Conservation (phyloP, 768 basidiomycete species). For the Gymnopilus dilepis region DNA sequence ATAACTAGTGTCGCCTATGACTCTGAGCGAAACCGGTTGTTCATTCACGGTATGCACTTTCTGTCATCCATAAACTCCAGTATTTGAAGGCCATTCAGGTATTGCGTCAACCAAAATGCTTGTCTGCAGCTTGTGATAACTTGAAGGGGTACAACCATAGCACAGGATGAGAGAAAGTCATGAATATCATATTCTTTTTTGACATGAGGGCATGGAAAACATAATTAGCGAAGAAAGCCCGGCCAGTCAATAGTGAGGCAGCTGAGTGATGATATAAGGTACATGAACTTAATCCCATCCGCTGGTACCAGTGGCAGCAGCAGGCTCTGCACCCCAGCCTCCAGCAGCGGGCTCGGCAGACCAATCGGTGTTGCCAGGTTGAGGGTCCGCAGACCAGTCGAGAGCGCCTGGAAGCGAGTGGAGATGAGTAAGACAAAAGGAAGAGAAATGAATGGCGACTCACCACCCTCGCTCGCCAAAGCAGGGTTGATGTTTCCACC, state of each 20-base stretch:
- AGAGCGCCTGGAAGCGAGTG: slow-evolving; percentile 58
- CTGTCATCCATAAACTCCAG: not conserved
- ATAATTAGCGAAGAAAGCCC: slow-evolving; percentile 21
- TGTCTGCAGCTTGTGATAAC: slow-evolving; percentile 34
- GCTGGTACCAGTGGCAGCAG: slow-evolving; percentile 33
- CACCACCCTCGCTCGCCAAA: slow-evolving; percentile 68
- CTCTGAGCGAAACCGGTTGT: slow-evolving; percentile 51
- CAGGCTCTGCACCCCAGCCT: slow-evolving; percentile 50
- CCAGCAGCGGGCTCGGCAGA: slow-evolving; percentile 75
- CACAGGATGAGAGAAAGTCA: slow-evolving; percentile 20
- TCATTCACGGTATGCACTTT: slow-evolving; percentile 56
- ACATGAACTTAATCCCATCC: slow-evolving; percentile 45
- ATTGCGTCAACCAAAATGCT: slow-evolving; percentile 35
- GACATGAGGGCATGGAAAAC: slow-evolving; percentile 25
- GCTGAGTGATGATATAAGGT: slow-evolving; percentile 23
- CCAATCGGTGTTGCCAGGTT: slow-evolving; percentile 75
- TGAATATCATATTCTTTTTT: slow-evolving; percentile 38
- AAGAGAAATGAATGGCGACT: slow-evolving; percentile 22
- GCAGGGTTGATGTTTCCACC: slow-evolving; percentile 78
- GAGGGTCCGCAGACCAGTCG: slow-evolving; percentile 82
- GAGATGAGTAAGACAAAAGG: slow-evolving; percentile 12
- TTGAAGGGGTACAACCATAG: not conserved
- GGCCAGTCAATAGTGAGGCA: slow-evolving; percentile 18
- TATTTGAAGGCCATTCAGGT: slow-evolving; percentile 25
- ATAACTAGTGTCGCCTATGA: slow-evolving; percentile 65